These are phyloP conservation scores for Neonectria coccinea DNA, from an alignment of 2,329 filamentous ascomycete species.

Conservation along the genomic window DNA sequence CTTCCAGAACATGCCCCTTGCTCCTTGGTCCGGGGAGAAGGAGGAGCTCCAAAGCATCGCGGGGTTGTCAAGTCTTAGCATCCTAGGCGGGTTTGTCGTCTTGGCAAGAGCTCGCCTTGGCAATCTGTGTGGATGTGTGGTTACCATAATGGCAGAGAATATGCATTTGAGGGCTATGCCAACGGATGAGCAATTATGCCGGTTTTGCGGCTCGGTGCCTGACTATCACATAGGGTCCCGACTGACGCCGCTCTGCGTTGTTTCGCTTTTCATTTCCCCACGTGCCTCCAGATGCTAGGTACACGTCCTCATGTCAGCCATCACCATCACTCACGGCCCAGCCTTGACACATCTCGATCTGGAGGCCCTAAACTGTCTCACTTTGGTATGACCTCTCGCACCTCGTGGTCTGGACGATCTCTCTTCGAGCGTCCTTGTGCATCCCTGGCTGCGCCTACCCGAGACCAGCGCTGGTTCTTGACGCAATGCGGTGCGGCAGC, in stretches of 20 bases:
- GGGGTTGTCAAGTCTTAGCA: conserved; percentile 15
- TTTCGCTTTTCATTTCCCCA: conserved; percentile 12
- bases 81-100: conserved; percentile 3
- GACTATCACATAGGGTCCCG: conserved; percentile 25
- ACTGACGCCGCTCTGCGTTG: conserved; percentile 20
- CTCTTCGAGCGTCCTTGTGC: conserved; percentile 32
- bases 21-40: neutral
- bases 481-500: conserved; percentile 39
- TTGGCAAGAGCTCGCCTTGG: conserved; percentile 21
- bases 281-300: conserved; percentile 6
- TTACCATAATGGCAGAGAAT: conserved; percentile 26
- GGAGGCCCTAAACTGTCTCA: conserved; percentile 34
- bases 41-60: conserved; percentile 15
- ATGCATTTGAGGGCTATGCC: neutral
- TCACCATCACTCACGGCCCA: conserved; percentile 25
- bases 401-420: conserved; percentile 40
- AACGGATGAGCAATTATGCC: conserved; percentile 2
- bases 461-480: conserved; percentile 42
- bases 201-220: conserved; percentile 24
- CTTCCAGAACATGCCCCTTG: conserved; percentile 30
- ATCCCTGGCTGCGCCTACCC: conserved; percentile 40
- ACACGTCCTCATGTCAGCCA: conserved; percentile 23
- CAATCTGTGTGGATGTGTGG: conserved; percentile 27
- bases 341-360: conserved; percentile 29
- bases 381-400: conserved; percentile 30